Conservation (phyloP, 169 alveolate species). For the Cryptosporidium canis region DNA sequence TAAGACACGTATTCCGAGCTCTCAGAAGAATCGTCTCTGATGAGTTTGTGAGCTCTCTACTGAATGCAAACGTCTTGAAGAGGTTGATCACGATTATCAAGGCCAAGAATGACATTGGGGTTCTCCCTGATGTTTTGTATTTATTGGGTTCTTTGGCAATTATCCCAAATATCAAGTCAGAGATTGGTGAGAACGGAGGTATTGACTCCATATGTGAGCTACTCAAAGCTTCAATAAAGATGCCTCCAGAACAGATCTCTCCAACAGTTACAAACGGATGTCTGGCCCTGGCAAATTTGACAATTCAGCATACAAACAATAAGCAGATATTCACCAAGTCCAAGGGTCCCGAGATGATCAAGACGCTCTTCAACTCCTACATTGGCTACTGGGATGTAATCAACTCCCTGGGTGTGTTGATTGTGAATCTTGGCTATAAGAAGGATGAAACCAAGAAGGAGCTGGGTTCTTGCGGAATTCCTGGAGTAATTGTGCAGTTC, state of each 20-base stretch:
- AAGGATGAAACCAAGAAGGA: slow-evolving; percentile 85
- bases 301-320: slow-evolving; percentile 85
- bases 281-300: slow-evolving; percentile 88
- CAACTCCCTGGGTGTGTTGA: slow-evolving; percentile 87
- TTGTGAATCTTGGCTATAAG: slow-evolving; percentile 87
- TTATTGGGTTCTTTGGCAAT: slow-evolving; percentile 86
- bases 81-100: slow-evolving; percentile 74
- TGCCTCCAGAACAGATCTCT: slow-evolving; percentile 77
- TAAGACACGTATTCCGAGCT: slow-evolving; percentile 86
- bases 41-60: slow-evolving; percentile 80
- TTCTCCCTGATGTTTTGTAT: slow-evolving; percentile 87
- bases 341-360: slow-evolving; percentile 88
- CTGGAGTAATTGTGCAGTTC: slow-evolving; percentile 87
- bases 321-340: slow-evolving; percentile 81
- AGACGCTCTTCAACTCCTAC: slow-evolving; percentile 80
- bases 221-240: slow-evolving; percentile 77
- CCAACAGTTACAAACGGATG: slow-evolving; percentile 87
- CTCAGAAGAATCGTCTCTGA: slow-evolving; percentile 86
- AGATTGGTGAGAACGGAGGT: slow-evolving; percentile 82
- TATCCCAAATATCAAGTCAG: slow-evolving; percentile 81
- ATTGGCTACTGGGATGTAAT: slow-evolving; percentile 84
- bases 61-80: slow-evolving; percentile 80
- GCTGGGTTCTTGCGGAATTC: slow-evolving; percentile 87
- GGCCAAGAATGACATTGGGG: slow-evolving; percentile 76
- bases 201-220: slow-evolving; percentile 79